Evolutionary conservation across 345 rosid genomes (phyloP), one percentile per base, ranked within the genome.

Genomic region (Hibiscus mutabilis): DNA sequence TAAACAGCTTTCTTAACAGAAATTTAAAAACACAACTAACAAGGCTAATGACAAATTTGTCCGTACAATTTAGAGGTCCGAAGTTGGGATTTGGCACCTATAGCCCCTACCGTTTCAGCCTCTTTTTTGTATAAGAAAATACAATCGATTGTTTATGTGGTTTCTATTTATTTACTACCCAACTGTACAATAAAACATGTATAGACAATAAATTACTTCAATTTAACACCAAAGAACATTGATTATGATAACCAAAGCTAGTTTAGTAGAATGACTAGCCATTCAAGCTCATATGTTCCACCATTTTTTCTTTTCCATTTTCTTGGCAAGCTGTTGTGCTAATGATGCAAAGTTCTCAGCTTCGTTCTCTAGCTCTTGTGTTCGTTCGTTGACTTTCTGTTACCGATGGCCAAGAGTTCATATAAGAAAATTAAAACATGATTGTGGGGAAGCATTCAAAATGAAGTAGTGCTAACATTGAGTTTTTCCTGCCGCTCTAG

Each of bases 301-400:
- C 97, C 96, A 94, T 83, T 88, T 90, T 4, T 91, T 92, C 72
- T 85, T 86, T 78, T 91, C 97, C 97, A 91, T 94, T 73, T 76
- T 82, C 81, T 81, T 91, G 55, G 86, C 95, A 65, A 94, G 96
- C 75, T 94, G 93, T 9, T 68, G 68, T 44, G 95, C 96, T 86
- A 87, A 73, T 1, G 91, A 82, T 61, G 96, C 92, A 68, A 91
- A 91, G 81, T 84, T 79, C 73, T 91, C 86, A 53, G 98, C 95
- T 58, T 90, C 91, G 1, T 65, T 83, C 73, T 88, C 95, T 65
- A 94, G 88, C 86, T 91, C 98, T 42, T 84, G 86, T 4, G 93
- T 86, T 0, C 90, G 88, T 65, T 81, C 80, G 60, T 82, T 84
- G 46, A 94, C 78, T 75, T 79, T 78, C 97, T 94, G 91, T 68